Evolutionary conservation across 306 rosid species (phyloP).

Genomic region (Potentilla sterilis): DNA sequence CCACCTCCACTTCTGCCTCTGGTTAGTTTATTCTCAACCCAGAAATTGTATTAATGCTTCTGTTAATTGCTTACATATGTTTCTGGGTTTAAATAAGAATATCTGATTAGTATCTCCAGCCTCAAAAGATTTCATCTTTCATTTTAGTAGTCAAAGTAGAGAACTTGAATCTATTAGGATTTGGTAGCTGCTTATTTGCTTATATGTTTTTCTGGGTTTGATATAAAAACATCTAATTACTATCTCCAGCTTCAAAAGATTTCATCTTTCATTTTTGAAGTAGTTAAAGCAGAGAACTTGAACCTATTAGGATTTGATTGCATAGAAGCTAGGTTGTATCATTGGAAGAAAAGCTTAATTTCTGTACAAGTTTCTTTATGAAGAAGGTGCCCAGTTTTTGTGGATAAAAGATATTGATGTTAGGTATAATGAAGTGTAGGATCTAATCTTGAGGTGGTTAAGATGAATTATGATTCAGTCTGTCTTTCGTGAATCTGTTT

Average conservation of each 20-base stretch:
- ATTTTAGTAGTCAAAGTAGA: neutral
- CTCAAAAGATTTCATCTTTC: neutral
- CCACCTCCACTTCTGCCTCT: conserved; percentile 28
- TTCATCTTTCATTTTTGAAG: neutral
- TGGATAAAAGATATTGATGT: neutral
- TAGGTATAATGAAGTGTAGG: neutral
- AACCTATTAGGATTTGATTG: conserved; percentile 2
- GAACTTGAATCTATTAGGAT: neutral
- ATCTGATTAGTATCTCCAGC: neutral
- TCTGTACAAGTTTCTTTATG: neutral
- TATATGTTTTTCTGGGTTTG: neutral
- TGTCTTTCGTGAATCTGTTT: neutral
- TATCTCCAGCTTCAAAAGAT: conserved; percentile 5
- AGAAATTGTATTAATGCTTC: neutral
- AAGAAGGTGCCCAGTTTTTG: neutral
- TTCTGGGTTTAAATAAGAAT: neutral
- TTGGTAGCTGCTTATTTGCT: neutral
- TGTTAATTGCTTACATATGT: neutral
- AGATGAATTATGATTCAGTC: conserved; percentile 2
- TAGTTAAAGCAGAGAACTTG: neutral
- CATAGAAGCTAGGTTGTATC: neutral
- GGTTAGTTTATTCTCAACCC: conserved; percentile 29
- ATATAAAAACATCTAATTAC: neutral
- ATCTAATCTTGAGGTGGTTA: neutral
- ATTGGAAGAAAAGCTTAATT: neutral